Evolutionary conservation across 2,329 filamentous ascomycete species (phyloP).

Genomic region (Cryphonectria radicalis): DNA sequence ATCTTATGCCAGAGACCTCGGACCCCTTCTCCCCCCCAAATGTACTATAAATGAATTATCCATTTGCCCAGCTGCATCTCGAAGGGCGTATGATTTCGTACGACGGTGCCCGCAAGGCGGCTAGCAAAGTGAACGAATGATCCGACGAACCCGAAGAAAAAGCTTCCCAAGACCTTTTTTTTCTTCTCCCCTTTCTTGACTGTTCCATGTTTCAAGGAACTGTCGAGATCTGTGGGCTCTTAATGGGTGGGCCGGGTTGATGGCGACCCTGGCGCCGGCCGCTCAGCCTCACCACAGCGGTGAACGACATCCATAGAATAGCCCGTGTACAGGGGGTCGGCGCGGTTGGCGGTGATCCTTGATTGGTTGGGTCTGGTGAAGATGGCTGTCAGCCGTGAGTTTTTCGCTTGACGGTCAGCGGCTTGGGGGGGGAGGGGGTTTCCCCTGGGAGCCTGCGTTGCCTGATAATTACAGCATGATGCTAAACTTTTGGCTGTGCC

Average conservation of each 20-base stretch:
- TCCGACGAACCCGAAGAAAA: background rate
- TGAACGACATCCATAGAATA: background rate
- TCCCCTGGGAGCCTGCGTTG: background rate
- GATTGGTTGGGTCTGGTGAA: background rate
- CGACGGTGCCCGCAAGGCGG: background rate
- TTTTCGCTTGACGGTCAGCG: background rate
- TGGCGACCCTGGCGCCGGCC: constrained; percentile 4
- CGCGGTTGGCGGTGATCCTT: background rate
- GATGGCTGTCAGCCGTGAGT: background rate
- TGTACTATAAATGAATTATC: too few species aligned
- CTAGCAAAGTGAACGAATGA: background rate
- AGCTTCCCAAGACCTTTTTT: background rate
- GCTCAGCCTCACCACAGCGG: constrained; percentile 5
- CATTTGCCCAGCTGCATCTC: background rate
- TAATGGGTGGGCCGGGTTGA: background rate
- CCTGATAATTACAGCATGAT: background rate
- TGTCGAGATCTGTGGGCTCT: constrained; percentile 2
- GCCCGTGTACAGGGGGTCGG: background rate
- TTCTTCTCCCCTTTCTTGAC: background rate
- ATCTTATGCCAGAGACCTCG: background rate
- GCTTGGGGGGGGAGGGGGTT: background rate
- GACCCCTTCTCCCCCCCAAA: too few species aligned
- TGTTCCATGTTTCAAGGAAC: background rate
- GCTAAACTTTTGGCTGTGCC: background rate
- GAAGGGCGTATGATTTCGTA: too few species aligned